A percentile compares a stretch with the other conserved stretches of the same genome.
Conservation (phyloP, 805 yeast genomes). For the Candida tammaniensis region DNA sequence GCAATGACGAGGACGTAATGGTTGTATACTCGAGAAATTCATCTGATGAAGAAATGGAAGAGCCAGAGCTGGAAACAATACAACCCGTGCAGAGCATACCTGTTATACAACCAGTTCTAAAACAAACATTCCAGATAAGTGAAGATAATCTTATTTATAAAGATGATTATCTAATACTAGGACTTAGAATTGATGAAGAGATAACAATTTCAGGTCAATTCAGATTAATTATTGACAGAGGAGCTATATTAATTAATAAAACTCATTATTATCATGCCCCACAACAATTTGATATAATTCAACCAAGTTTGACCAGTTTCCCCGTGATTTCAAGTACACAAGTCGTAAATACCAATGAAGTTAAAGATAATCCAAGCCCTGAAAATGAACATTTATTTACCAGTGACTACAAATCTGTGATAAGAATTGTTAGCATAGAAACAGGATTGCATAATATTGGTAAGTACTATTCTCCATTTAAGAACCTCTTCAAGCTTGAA, state of each 20-base stretch:
- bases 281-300: conserved; percentile 23
- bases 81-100: neutral
- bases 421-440: conserved; percentile 29
- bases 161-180: conserved; percentile 33
- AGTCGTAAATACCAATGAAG: conserved; percentile 25
- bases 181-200: conserved; percentile 41
- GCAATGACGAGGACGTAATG: conserved; percentile 15
- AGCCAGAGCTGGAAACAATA: neutral
- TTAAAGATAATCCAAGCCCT: conserved; percentile 23
- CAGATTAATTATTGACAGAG: conserved; percentile 40
- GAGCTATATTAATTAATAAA: conserved; percentile 46
- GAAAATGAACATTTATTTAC: conserved; percentile 39
- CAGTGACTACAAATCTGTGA: conserved; percentile 41
- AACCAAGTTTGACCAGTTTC: conserved; percentile 32
- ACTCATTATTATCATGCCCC: conserved; percentile 23
- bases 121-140: conserved; percentile 32
- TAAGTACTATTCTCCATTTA: conserved; percentile 42
- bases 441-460: conserved; percentile 50
- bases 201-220: conserved; percentile 50
- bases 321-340: conserved; percentile 47
- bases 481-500: conserved; percentile 32
- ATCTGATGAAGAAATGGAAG: conserved; percentile 22
- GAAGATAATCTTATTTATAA: conserved; percentile 36
- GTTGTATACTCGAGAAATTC: conserved; percentile 26
- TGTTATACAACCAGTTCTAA: neutral